phyloP scores from a whole-genome alignment of 2,329 filamentous ascomycete genomes.

The Talaromyces funiculosus region DNA sequence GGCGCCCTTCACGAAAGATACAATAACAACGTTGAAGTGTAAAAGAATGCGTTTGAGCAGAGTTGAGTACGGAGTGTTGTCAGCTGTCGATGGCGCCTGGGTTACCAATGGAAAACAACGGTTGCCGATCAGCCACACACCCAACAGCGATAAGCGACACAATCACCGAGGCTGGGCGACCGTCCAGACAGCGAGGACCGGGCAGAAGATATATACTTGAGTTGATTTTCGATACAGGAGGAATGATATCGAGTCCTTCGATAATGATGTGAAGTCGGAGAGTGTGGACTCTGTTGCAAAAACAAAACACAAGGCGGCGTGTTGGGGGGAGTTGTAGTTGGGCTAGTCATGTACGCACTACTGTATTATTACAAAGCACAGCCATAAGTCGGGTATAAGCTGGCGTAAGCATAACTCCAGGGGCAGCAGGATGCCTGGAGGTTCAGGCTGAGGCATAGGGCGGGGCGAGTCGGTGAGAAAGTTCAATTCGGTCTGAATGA shows the following conservation, averaged over 20 bases:
- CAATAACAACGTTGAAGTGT: not conserved
- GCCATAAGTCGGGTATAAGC: not conserved
- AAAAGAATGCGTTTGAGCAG: not conserved
- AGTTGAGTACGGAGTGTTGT: not conserved
- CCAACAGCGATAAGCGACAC: constrained; percentile 11
- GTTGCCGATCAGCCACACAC: constrained; percentile 12
- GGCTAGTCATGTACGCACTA: not conserved
- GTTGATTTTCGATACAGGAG: not conserved
- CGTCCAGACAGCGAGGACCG: not conserved
- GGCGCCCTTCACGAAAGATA: not conserved
- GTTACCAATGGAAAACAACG: constrained; percentile 8
- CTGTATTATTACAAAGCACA: constrained; percentile 1
- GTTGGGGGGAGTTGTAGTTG: not conserved
- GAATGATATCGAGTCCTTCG: not conserved
- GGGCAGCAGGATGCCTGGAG: constrained; percentile 6
- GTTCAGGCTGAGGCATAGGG: constrained; percentile 5
- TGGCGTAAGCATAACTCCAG: not conserved
- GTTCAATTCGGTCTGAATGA: not conserved
- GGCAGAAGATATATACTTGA: not conserved
- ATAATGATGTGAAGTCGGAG: not conserved
- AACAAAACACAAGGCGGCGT: not conserved
- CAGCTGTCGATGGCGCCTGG: constrained; percentile 2
- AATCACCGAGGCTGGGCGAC: constrained; percentile 1
- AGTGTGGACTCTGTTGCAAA: not conserved
- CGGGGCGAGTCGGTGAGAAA: constrained; percentile 15